phyloP scores from a whole-genome alignment of 257 asterid species.

The Linderniella brevidens region DNA sequence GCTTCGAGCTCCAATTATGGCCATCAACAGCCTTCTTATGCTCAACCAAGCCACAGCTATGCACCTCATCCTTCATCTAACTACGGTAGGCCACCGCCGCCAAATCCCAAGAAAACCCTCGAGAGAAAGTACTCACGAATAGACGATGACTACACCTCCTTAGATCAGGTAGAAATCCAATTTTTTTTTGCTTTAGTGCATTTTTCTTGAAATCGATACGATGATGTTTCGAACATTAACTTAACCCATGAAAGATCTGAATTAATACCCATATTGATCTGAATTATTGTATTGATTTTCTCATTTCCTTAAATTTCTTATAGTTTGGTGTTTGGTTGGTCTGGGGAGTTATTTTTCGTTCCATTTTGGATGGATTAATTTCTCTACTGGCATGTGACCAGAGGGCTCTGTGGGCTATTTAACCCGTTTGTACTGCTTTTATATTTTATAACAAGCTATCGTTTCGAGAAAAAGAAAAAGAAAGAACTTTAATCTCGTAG shows the following conservation, averaged over 20 bases:
- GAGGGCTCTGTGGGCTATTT: too few relatives aligned
- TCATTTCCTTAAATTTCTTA: too few relatives aligned
- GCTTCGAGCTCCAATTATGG: slow-evolving; percentile 47
- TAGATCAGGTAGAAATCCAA: slow-evolving; percentile 53
- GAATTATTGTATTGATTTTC: too few relatives aligned
- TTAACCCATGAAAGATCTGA: background rate
- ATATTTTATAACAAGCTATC: too few relatives aligned
- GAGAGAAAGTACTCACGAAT: slow-evolving; percentile 80
- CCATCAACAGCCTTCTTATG: slow-evolving; percentile 31
- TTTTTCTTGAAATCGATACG: background rate
- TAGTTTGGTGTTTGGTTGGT: too few relatives aligned
- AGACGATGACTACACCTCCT: slow-evolving; percentile 57
- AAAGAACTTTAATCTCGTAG: too few relatives aligned
- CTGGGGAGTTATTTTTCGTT: too few relatives aligned
- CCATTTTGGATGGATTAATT: too few relatives aligned
- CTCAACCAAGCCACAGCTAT: slow-evolving; percentile 44
- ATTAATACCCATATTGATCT: too few relatives aligned
- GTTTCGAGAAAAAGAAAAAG: too few relatives aligned
- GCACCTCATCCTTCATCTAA: slow-evolving; percentile 32
- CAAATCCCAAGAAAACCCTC: slow-evolving; percentile 38
- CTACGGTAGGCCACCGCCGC: slow-evolving; percentile 20
- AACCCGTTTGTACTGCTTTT: too few relatives aligned
- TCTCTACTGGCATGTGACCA: too few relatives aligned
- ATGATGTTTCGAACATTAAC: slow-evolving; percentile 2
- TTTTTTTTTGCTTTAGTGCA: background rate